phyloP scores from a whole-genome alignment of 1,284 basidiomycete species.

The Moniliophthora roreri region DNA sequence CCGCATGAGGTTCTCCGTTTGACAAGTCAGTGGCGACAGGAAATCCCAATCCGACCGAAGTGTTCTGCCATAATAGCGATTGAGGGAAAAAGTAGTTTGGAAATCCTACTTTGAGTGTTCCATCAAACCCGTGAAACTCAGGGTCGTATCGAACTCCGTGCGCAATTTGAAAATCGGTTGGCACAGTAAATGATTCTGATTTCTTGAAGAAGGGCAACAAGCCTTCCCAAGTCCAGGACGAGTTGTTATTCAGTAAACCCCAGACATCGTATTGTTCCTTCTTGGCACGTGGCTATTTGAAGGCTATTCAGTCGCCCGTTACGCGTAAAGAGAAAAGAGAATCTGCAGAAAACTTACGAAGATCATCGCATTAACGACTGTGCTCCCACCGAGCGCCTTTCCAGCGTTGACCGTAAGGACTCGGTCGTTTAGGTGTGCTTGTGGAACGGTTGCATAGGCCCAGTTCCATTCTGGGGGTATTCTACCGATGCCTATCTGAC shows the following conservation, averaged over 20 bases:
- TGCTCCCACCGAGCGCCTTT: slow-evolving; percentile 31
- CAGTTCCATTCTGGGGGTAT: slow-evolving; percentile 27
- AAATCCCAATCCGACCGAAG: slow-evolving; percentile 21
- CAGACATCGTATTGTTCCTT: slow-evolving; percentile 31
- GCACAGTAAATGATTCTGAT: slow-evolving; percentile 29
- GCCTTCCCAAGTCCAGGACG: slow-evolving; percentile 28
- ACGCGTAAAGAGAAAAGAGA: neutral
- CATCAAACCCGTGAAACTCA: slow-evolving; percentile 12
- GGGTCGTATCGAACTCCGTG: slow-evolving; percentile 4
- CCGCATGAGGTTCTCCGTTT: slow-evolving; percentile 25
- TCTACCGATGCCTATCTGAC: slow-evolving; percentile 25
- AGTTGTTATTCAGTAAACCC: slow-evolving; percentile 29
- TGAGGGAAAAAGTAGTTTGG: slow-evolving; percentile 30
- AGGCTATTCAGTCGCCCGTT: no score
- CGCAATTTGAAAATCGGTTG: slow-evolving; percentile 15
- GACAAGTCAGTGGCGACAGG: slow-evolving; percentile 23
- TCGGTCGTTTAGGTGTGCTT: slow-evolving; percentile 23
- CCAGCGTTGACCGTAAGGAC: slow-evolving; percentile 25
- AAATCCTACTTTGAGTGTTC: slow-evolving; percentile 29
- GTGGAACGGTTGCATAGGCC: slow-evolving; percentile 26
- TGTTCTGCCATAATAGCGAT: slow-evolving; percentile 24
- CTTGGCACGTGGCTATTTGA: slow-evolving; percentile 25
- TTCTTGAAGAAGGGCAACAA: slow-evolving; percentile 31
- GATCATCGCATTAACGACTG: slow-evolving; percentile 31
- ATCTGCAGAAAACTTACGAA: slow-evolving; percentile 21